These are phyloP conservation scores for Neofusicoccum cordaticola DNA, from an alignment of 2,329 filamentous ascomycete species.

Conservation along the genomic window DNA sequence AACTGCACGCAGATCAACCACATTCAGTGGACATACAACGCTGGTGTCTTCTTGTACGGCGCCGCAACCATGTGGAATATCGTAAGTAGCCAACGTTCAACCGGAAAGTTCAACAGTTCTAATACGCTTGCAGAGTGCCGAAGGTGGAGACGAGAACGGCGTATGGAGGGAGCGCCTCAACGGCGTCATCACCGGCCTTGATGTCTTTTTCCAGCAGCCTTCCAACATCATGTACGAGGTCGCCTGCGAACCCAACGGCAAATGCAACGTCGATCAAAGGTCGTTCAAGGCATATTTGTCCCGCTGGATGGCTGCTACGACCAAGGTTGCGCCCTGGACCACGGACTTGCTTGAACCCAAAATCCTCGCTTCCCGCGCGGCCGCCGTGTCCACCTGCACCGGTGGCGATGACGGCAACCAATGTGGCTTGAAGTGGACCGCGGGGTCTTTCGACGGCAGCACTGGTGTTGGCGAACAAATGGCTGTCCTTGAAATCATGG, in stretches of 20 bases:
- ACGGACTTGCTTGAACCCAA: constrained; percentile 47
- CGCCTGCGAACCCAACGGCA: constrained; percentile 45
- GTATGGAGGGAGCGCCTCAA: constrained; percentile 22
- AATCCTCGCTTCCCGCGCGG: constrained; percentile 53
- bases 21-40: constrained; percentile 49
- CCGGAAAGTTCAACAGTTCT: background rate
- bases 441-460: constrained; percentile 45
- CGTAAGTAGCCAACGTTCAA: constrained; percentile 31
- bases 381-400: constrained; percentile 55
- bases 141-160: constrained; percentile 12
- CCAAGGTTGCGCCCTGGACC: constrained; percentile 39
- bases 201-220: constrained; percentile 42
- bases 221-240: constrained; percentile 46
- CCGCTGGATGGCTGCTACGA: constrained; percentile 43
- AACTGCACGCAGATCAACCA: constrained; percentile 46
- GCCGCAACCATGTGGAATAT: constrained; percentile 49
- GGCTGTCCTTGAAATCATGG: constrained; percentile 55
- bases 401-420: constrained; percentile 47
- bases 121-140: constrained; percentile 2
- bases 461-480: constrained; percentile 59
- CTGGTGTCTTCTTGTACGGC: constrained; percentile 45
- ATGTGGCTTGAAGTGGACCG: constrained; percentile 48
- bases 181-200: constrained; percentile 35
- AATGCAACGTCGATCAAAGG: constrained; percentile 48
- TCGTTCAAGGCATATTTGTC: constrained; percentile 47